Conservation (phyloP, 176 grass and related monocot genomes). For the Carex kokanica region DNA sequence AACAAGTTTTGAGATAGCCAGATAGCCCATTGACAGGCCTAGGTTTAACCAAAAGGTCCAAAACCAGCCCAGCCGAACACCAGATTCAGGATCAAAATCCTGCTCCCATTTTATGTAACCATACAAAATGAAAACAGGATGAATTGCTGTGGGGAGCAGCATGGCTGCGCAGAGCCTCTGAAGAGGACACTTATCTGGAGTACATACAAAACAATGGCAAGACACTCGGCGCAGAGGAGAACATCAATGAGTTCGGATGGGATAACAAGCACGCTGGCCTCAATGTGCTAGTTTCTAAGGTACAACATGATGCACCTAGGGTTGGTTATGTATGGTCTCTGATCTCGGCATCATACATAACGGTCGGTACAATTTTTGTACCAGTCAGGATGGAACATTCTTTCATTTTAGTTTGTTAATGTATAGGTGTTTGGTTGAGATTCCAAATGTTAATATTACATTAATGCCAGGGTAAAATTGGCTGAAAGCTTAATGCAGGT, state of each 20-base stretch:
- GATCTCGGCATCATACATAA: neutral
- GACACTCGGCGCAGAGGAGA: conserved; percentile 81
- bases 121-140: conserved; percentile 39
- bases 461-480: neutral
- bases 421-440: neutral
- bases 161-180: conserved; percentile 71
- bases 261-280: conserved; percentile 97
- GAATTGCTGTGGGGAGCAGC: conserved; percentile 96
- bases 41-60: neutral
- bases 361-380: neutral
- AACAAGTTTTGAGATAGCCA: neutral
- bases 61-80: neutral
- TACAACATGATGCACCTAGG: neutral
- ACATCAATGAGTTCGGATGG: conserved; percentile 86
- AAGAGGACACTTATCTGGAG: conserved; percentile 57
- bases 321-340: neutral
- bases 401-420: too few relatives aligned
- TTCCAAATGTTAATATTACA: neutral
- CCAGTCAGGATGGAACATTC: neutral
- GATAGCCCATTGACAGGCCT: neutral
- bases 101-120: neutral
- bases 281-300: conserved; percentile 89
- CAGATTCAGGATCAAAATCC: neutral
- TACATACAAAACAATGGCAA: conserved; percentile 94
- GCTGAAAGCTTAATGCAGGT: neutral